Evolutionary conservation across 345 rosid species (phyloP).

Genomic region (Mangifera indica): DNA sequence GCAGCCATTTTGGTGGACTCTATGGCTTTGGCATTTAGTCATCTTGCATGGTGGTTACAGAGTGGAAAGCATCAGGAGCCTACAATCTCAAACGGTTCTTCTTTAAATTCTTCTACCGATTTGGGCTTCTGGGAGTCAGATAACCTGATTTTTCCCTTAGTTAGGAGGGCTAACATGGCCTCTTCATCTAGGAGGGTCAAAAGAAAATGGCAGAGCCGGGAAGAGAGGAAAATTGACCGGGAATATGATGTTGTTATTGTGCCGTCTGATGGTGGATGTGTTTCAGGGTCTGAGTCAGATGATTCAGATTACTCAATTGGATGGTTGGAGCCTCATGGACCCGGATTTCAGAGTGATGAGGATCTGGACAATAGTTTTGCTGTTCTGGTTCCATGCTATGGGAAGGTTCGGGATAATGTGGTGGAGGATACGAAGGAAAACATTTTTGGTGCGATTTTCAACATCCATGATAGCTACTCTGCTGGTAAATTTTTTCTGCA

Average conservation of each 20-base stretch:
- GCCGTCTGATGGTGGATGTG: conserved; percentile 73
- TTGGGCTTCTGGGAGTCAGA: conserved; percentile 48
- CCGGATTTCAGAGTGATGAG: conserved; percentile 57
- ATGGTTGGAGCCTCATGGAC: conserved; percentile 81
- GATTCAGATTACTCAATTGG: conserved; percentile 74
- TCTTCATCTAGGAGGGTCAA: conserved; percentile 56
- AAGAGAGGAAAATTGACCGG: conserved; percentile 62
- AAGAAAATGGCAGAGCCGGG: conserved; percentile 68
- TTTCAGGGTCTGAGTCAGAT: conserved; percentile 75
- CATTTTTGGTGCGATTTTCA: conserved; percentile 40
- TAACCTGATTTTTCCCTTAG: conserved; percentile 54
- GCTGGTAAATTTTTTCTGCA: conserved; percentile 38
- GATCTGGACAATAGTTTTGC: conserved; percentile 66
- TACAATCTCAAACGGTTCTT: conserved; percentile 39
- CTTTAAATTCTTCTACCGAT: conserved; percentile 39
- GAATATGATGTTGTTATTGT: conserved; percentile 73
- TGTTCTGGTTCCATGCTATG: conserved; percentile 70
- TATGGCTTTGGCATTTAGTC: conserved; percentile 61
- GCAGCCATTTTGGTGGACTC: conserved; percentile 11
- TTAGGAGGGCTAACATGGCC: conserved; percentile 31
- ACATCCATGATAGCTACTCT: conserved; percentile 41
- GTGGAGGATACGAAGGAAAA: conserved; percentile 34
- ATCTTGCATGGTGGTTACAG: conserved; percentile 65
- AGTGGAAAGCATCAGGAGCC: conserved; percentile 60
- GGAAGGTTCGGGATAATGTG: conserved; percentile 34